phyloP scores from a whole-genome alignment of 805 yeast species.

The Dipodascopsis tothii region DNA sequence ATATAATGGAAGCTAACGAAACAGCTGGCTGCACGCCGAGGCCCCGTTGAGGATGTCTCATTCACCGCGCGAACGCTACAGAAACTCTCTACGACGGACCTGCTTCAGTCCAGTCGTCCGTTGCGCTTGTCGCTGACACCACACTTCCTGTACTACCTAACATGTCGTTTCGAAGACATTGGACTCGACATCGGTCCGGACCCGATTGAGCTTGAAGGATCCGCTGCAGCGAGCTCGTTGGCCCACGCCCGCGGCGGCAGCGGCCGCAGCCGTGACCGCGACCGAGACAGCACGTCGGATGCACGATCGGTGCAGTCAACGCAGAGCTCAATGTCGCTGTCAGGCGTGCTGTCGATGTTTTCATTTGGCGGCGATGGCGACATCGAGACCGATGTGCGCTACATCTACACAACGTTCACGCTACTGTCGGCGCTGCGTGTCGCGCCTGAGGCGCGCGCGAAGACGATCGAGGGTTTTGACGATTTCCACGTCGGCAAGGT shows the following conservation, averaged over 20 bases:
- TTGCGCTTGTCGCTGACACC: constrained; percentile 47
- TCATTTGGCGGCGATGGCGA: constrained; percentile 17
- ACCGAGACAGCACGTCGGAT: constrained; percentile 21
- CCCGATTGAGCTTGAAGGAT: constrained; percentile 49
- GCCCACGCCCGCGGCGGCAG: constrained; percentile 34
- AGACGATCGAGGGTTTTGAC: constrained; percentile 53
- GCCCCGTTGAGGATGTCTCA: no score
- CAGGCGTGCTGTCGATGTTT: constrained; percentile 37
- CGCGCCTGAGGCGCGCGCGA: constrained; percentile 53
- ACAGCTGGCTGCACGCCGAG: no score
- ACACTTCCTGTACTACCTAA: constrained; percentile 55
- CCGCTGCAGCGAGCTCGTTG: constrained; percentile 50
- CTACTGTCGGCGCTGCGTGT: constrained; percentile 57
- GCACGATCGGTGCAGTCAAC: constrained; percentile 25
- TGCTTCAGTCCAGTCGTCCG: neutral
- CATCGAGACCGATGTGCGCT: constrained; percentile 32
- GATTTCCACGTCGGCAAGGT: constrained; percentile 67
- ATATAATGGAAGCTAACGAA: no score
- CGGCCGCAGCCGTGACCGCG: constrained; percentile 3
- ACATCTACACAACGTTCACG: constrained; percentile 55
- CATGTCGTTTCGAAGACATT: constrained; percentile 49
- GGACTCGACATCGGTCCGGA: constrained; percentile 52
- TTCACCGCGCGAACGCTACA: no score
- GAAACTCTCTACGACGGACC: no score
- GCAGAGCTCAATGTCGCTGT: constrained; percentile 38